A percentile compares a stretch with the other conserved stretches of the same genome.
These are phyloP conservation scores for Paulownia fortunei DNA, from an alignment of 257 asterid species.

Conservation along the genomic window DNA sequence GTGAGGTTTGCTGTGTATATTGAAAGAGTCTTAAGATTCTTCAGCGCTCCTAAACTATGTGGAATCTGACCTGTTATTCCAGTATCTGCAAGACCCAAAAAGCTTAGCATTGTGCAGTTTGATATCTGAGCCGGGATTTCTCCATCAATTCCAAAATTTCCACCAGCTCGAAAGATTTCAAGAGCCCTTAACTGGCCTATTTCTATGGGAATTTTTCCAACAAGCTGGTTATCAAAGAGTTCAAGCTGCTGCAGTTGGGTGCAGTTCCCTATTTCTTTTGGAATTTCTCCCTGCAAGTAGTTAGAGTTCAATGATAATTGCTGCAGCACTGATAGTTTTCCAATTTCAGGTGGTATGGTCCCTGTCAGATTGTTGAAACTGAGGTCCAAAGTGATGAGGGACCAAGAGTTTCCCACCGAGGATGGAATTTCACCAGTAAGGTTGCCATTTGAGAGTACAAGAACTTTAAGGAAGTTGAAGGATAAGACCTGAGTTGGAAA, in stretches of 20 bases:
- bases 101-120: constrained; percentile 50
- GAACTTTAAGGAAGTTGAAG: constrained; percentile 50
- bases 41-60: constrained; percentile 51
- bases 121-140: constrained; percentile 67
- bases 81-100: constrained; percentile 75
- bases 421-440: constrained; percentile 63
- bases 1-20: constrained; percentile 65
- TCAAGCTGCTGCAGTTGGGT: constrained; percentile 55
- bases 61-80: constrained; percentile 69
- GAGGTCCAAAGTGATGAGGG: constrained; percentile 59
- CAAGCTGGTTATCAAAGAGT: constrained; percentile 63
- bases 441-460: constrained; percentile 56
- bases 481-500: constrained; percentile 60
- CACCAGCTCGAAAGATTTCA: constrained; percentile 69
- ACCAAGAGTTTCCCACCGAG: constrained; percentile 52
- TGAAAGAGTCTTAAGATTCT: constrained; percentile 65
- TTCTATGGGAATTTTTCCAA: constrained; percentile 54
- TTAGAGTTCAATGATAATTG: constrained; percentile 56
- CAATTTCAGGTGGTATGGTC: constrained; percentile 58
- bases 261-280: constrained; percentile 62
- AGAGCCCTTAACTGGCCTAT: constrained; percentile 50
- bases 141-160: constrained; percentile 58
- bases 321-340: constrained; percentile 50
- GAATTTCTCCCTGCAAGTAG: constrained; percentile 57
- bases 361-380: constrained; percentile 67